phyloP scores from a whole-genome alignment of 2,329 filamentous ascomycete species.

The Trichoderma cornu-damae region DNA sequence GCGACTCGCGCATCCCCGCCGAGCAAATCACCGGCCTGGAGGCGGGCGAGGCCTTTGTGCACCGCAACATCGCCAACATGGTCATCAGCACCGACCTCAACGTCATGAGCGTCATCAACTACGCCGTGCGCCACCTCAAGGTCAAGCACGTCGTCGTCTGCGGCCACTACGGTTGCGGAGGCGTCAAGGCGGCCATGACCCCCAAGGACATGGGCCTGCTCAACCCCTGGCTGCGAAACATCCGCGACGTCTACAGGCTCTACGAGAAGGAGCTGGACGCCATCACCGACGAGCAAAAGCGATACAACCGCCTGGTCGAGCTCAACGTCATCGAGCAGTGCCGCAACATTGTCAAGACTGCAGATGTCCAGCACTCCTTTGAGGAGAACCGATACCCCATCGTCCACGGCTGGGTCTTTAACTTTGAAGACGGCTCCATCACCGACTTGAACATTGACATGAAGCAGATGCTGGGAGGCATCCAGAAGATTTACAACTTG shows the following conservation, averaged over 20 bases:
- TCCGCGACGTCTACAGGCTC: slow-evolving; percentile 67
- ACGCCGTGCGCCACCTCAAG: slow-evolving; percentile 73
- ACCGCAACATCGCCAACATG: slow-evolving; percentile 58
- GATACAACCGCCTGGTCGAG: slow-evolving; percentile 70
- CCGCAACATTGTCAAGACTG: slow-evolving; percentile 73
- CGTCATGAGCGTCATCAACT: slow-evolving; percentile 77
- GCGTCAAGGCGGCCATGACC: slow-evolving; percentile 69
- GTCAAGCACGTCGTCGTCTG: slow-evolving; percentile 78
- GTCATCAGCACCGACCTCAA: slow-evolving; percentile 66
- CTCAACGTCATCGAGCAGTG: slow-evolving; percentile 77
- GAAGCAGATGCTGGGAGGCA: slow-evolving; percentile 48
- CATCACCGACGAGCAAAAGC: slow-evolving; percentile 53
- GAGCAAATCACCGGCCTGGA: slow-evolving; percentile 77
- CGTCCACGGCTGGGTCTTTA: slow-evolving; percentile 71
- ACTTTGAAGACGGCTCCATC: slow-evolving; percentile 60
- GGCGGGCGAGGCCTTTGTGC: slow-evolving; percentile 89
- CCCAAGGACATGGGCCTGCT: slow-evolving; percentile 64
- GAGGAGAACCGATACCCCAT: slow-evolving; percentile 59
- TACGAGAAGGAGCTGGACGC: slow-evolving; percentile 65
- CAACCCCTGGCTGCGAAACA: slow-evolving; percentile 70
- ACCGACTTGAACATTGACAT: slow-evolving; percentile 61
- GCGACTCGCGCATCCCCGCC: slow-evolving; percentile 86
- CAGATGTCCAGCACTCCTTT: slow-evolving; percentile 69
- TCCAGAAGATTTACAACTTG: slow-evolving; percentile 62
- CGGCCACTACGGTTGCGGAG: slow-evolving; percentile 73